Evolutionary conservation across 2,329 filamentous ascomycete species (phyloP).

Genomic region (Tolypocladium ovalisporum): DNA sequence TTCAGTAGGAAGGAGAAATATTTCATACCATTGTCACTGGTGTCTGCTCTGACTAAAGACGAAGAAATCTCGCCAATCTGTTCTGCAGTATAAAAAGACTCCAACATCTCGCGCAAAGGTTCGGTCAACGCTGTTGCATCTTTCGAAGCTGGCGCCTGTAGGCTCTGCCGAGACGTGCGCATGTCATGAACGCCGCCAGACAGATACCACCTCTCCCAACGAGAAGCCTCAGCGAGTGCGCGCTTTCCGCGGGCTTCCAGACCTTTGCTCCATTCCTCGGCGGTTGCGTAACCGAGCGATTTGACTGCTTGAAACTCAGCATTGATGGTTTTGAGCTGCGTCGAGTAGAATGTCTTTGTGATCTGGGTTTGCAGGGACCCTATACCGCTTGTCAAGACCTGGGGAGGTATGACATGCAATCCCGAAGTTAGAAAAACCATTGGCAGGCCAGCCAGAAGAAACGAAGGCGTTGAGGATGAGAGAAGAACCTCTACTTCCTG

Average conservation of each 20-base stretch:
- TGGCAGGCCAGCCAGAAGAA: slow-evolving; percentile 57
- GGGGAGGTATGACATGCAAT: slow-evolving; percentile 47
- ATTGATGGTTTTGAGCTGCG: slow-evolving; percentile 52
- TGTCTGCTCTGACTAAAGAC: neutral
- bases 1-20: too few relatives aligned
- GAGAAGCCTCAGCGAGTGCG: slow-evolving; percentile 47
- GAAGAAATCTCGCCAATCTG: neutral
- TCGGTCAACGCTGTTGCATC: neutral
- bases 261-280: slow-evolving; percentile 72
- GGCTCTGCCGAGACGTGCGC: slow-evolving; percentile 11
- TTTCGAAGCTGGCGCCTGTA: neutral
- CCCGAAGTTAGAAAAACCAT: slow-evolving; percentile 55
- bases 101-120: neutral
- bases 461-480: slow-evolving; percentile 46
- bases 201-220: slow-evolving; percentile 66
- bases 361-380: slow-evolving; percentile 37
- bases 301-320: slow-evolving; percentile 53
- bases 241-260: slow-evolving; percentile 53
- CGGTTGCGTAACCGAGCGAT: slow-evolving; percentile 53
- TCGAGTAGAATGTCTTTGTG: slow-evolving; percentile 54
- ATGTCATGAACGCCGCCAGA: slow-evolving; percentile 30
- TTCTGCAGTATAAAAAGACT: neutral
- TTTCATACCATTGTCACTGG: neutral
- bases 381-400: slow-evolving; percentile 40
- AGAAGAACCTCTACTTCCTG: slow-evolving; percentile 63